phyloP scores from a whole-genome alignment of 75 land plant genomes.

The Sequoia sempervirens region DNA sequence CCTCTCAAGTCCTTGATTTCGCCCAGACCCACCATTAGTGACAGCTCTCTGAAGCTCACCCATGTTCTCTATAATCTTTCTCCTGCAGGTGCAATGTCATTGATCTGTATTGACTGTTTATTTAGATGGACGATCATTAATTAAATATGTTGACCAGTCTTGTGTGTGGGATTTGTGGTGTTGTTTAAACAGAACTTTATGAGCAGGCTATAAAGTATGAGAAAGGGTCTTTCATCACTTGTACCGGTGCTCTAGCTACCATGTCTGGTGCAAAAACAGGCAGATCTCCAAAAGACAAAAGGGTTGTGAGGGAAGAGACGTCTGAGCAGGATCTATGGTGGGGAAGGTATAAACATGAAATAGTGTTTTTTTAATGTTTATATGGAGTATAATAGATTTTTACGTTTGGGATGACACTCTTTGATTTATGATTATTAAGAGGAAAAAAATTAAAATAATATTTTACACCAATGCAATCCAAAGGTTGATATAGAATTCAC shows the following conservation, averaged over 20 bases:
- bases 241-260: constrained; percentile 46
- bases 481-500: too few species aligned
- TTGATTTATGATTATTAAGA: too few species aligned
- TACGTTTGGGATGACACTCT: too few species aligned
- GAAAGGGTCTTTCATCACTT: constrained; percentile 50
- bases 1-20: constrained; percentile 12
- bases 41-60: constrained; percentile 53
- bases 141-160: not conserved
- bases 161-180: constrained; percentile 3
- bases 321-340: constrained; percentile 45
- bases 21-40: constrained; percentile 25
- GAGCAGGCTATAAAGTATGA: constrained; percentile 55
- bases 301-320: constrained; percentile 44
- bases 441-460: too few species aligned
- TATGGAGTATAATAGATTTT: too few species aligned
- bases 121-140: not conserved
- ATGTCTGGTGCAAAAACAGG: constrained; percentile 54
- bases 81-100: constrained; percentile 25
- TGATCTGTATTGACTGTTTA: not conserved
- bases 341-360: constrained; percentile 28
- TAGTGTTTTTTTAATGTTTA: not conserved
- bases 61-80: constrained; percentile 49
- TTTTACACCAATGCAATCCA: too few species aligned
- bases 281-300: constrained; percentile 51
- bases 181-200: constrained; percentile 30